phyloP scores from a whole-genome alignment of 306 rosid species.

The Vigna mungo region DNA sequence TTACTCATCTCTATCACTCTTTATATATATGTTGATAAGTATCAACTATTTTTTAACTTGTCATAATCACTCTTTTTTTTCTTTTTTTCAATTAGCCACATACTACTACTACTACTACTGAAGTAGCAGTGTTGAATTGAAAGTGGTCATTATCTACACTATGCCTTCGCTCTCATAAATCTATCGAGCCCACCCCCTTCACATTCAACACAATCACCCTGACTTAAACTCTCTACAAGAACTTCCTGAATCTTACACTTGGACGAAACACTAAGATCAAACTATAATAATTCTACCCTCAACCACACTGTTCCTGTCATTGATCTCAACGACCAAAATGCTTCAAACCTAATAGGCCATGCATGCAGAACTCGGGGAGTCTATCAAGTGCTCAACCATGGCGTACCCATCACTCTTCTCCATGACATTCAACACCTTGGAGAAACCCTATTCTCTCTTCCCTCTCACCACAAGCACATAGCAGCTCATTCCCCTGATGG shows the following conservation, averaged over 20 bases:
- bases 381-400: constrained; percentile 79
- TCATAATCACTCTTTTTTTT: background rate
- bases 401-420: constrained; percentile 55
- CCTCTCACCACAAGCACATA: constrained; percentile 63
- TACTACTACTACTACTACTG: no score
- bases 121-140: background rate
- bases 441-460: constrained; percentile 67
- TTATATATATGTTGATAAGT: background rate
- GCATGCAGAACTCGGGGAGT: constrained; percentile 93
- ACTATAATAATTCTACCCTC: background rate
- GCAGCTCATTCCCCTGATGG: constrained; percentile 80
- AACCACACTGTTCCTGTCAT: constrained; percentile 59
- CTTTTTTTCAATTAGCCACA: background rate
- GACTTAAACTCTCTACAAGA: constrained; percentile 74
- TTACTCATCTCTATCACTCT: constrained; percentile 46
- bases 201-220: constrained; percentile 61
- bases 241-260: constrained; percentile 80
- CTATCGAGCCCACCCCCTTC: constrained; percentile 64
- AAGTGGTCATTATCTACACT: background rate
- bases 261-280: constrained; percentile 51
- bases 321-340: constrained; percentile 74
- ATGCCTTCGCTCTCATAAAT: constrained; percentile 86
- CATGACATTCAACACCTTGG: constrained; percentile 56
- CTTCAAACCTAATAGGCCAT: constrained; percentile 56
- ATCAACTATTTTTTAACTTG: constrained; percentile 28